Percentiles rank a stretch among this genome's conserved stretches.
Conservation (phyloP, 2,329 filamentous ascomycete genomes). For the Aspergillus ruber region DNA sequence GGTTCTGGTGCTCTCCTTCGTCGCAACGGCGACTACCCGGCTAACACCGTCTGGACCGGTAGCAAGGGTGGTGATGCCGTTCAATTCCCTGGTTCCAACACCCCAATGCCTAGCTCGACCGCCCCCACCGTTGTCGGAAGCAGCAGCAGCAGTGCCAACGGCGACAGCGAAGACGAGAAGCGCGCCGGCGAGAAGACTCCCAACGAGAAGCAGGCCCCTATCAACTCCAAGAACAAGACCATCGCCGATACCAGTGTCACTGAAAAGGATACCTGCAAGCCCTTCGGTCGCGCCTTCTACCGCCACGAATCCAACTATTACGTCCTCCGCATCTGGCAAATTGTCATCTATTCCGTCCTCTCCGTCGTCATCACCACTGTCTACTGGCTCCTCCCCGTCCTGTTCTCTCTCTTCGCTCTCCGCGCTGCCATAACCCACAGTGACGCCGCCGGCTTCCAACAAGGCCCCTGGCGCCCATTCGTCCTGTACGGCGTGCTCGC, state of each 20-base stretch:
- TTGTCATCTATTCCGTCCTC: constrained; percentile 47
- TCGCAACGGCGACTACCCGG: constrained; percentile 39
- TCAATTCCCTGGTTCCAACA: constrained; percentile 31
- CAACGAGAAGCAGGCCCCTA: constrained; percentile 4
- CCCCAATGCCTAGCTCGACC: constrained; percentile 6
- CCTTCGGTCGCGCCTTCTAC: constrained; percentile 54
- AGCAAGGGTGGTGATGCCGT: constrained; percentile 48
- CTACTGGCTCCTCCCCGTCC: constrained; percentile 45
- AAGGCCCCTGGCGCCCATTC: constrained; percentile 32
- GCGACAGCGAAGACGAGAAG: constrained; percentile 1
- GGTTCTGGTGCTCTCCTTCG: constrained; percentile 50
- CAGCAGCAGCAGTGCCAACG: constrained; percentile 3
- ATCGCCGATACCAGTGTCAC: background rate
- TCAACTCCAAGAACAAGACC: background rate
- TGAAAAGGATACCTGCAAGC: constrained; percentile 28
- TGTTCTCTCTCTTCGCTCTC: constrained; percentile 44
- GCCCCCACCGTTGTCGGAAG: constrained; percentile 10
- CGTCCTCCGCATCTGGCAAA: constrained; percentile 43
- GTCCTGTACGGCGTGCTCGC: constrained; percentile 22
- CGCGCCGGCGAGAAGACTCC: constrained; percentile 5
- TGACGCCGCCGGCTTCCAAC: constrained; percentile 14
- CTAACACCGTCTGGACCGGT: constrained; percentile 47
- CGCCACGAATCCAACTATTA: constrained; percentile 45
- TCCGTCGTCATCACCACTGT: constrained; percentile 42
- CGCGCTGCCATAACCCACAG: constrained; percentile 20